phyloP scores from a whole-genome alignment of 495 filamentous ascomycete genomes.

The Aspergillus mulundensis region DNA sequence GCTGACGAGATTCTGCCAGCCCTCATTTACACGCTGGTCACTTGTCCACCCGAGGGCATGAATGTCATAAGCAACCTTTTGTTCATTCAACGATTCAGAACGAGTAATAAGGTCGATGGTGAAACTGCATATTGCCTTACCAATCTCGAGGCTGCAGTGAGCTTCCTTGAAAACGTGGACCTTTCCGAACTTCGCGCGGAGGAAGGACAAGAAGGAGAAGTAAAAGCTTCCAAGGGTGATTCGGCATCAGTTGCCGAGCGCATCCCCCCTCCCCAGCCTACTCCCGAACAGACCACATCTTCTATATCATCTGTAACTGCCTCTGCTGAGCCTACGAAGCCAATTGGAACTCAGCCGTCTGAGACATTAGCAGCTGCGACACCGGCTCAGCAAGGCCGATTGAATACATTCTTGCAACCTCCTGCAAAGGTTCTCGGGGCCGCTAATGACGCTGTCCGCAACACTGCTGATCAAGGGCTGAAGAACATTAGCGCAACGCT shows the following conservation, averaged over 20 bases:
- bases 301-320: conserved; percentile 35
- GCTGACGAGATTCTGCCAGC: conserved; percentile 96
- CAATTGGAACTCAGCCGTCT: conserved; percentile 32
- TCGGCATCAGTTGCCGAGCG: conserved; percentile 47
- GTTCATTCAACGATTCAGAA: conserved; percentile 92
- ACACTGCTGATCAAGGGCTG: conserved; percentile 81
- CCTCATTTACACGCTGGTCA: conserved; percentile 91
- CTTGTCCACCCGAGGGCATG: conserved; percentile 79
- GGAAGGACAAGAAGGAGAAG: conserved; percentile 60
- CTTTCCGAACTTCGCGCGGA: conserved; percentile 87
- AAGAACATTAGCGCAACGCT: conserved; percentile 86
- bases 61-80: conserved; percentile 88
- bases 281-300: conserved; percentile 26
- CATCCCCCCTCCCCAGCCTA: conserved; percentile 27
- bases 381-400: conserved; percentile 55
- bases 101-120: conserved; percentile 79
- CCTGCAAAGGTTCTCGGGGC: conserved; percentile 74
- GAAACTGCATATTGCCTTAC: conserved; percentile 96
- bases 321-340: conserved; percentile 32
- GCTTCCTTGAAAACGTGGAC: conserved; percentile 96
- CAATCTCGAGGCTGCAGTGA: conserved; percentile 91
- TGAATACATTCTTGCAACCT: conserved; percentile 81
- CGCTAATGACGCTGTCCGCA: conserved; percentile 77
- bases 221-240: conserved; percentile 49
- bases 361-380: conserved; percentile 38